Base-by-base conservation (phyloP, 441 rosid species). In the Metrosideros polymorpha region DNA sequence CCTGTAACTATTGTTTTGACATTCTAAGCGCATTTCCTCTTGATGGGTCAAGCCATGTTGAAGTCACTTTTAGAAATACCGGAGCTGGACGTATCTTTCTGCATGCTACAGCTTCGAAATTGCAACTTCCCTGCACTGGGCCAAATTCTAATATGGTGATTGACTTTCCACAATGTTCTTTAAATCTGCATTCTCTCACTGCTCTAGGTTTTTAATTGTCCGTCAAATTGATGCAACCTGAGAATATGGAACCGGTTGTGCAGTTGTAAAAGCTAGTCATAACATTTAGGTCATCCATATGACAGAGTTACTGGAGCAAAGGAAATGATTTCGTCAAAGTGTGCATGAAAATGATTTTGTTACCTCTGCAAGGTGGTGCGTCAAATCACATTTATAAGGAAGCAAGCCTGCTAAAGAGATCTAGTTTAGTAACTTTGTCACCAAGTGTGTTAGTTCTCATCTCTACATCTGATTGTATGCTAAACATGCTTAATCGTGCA, bases 401-500 rank as follows among this genome's bases (percentile, higher is more conserved):
- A 71, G 47, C 79, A 35, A 39, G 79, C n/a, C 47, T 39, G 47
- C 79, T 35, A 24, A 71, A 22, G 45, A 39, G n/a, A 39, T 71
- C 79, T 66, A 66, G 35, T 35, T 71, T 42, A 39, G 47, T 71
- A 39, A 22, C 77, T 71, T 71, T 5, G 47, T 71, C 79, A 10
- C n/a, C 79, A 39, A 75, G 51, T 53, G 49, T 77, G 19, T 53
- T 13, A 4, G 51, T 84, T 87, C 45, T 75, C 85, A 82, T 89
- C 50, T 92, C 47, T 71, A 42, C 47, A 22, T 71, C 79, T 39
- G 47, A 22, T 71, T 71, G 47, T 71, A 71, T 71, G 79, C 47
- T 71, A 39, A 71, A 35, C 79, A 30, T 30, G 54, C 84, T 83
- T 52, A 30, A 54, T n/a, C n/a, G n/a, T 14, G 92, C 97, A 96